Percentiles rank a stretch among this genome's conserved stretches.
Conservation (phyloP, 2,329 filamentous ascomycete species). For the Paecilomyces sp. region DNA sequence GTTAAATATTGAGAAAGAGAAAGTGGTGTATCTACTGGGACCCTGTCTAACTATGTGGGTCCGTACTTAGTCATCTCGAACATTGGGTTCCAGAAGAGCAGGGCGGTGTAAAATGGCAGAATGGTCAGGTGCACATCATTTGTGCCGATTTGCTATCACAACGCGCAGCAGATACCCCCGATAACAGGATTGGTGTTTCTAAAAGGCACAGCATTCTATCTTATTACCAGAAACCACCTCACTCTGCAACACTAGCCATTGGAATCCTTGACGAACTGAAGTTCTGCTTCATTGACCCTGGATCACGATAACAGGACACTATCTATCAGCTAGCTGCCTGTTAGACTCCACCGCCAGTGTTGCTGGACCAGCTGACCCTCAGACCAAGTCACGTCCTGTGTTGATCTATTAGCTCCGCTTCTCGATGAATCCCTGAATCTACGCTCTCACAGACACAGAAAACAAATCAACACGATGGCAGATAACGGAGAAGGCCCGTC, state of each 20-base stretch:
- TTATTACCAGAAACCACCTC: background rate
- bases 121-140: no score
- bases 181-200: background rate
- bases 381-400: background rate
- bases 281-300: background rate
- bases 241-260: background rate
- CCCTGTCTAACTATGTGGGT: no score
- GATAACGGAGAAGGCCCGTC: conserved; percentile 32
- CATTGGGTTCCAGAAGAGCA: no score
- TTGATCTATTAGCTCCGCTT: conserved; percentile 1
- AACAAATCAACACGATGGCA: conserved; percentile 16
- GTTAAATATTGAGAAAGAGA: no score
- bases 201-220: background rate
- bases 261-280: background rate
- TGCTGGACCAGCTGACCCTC: background rate
- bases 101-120: no score
- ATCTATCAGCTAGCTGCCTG: background rate
- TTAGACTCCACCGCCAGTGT: background rate
- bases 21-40: no score
- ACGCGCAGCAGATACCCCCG: background rate
- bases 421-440: conserved; percentile 2
- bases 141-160: background rate
- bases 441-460: conserved; percentile 4
- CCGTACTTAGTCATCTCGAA: no score
- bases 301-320: background rate